Base-by-base conservation (phyloP, 495 filamentous ascomycete species). In the Penicillium canescens region DNA sequence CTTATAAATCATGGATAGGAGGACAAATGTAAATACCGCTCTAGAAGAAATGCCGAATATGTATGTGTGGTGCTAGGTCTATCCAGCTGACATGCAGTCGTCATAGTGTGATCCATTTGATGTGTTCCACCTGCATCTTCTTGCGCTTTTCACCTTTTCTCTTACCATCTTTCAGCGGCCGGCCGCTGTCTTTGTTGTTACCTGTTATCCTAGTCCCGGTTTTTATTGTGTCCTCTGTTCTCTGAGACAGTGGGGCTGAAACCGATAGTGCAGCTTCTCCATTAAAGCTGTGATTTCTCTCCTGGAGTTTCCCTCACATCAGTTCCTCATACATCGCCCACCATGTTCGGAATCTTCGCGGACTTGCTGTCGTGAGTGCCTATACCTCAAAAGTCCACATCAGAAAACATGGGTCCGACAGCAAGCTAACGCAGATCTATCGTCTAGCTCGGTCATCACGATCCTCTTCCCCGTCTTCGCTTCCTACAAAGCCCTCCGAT, bases 381-480 rank as follows among this genome's bases (percentile, higher is more conserved):
- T 2, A 24, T 14, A 3, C 14, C 11, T 48, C 13, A 21, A 37
- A 33, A 31, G 7, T 28, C 28, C 10, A 26, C 8, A 33, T 24
- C 18, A 1, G n/a, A 34, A 36, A 16, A 39, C 23, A 34, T n/a
- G 13, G 39, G 13, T 35, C 39, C 48, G 12, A 37, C 33, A 23
- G 16, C 13, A 42, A 56, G 37, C 54, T 56, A 65, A 72, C 55
- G 9, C 38, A 50, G 9, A 33, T 23, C 10, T 52, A 28, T 55
- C 44, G 28, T 20, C 37, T 55, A 72, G 77, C 74, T 96, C 92
- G 51, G 73, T 94, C 64, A 84, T 90, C 50, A 94, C 91, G 52
- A 92, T 97, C 67, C 82, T 96, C 69, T 92, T 99, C 74, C 94
- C 94, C 53, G 82, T 96, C 46, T 99, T 96, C 74, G 93, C 93